Evolutionary conservation across 345 rosid species (phyloP), one percentile per base, ranked within the genome.

Genomic region (Linum tenue): DNA sequence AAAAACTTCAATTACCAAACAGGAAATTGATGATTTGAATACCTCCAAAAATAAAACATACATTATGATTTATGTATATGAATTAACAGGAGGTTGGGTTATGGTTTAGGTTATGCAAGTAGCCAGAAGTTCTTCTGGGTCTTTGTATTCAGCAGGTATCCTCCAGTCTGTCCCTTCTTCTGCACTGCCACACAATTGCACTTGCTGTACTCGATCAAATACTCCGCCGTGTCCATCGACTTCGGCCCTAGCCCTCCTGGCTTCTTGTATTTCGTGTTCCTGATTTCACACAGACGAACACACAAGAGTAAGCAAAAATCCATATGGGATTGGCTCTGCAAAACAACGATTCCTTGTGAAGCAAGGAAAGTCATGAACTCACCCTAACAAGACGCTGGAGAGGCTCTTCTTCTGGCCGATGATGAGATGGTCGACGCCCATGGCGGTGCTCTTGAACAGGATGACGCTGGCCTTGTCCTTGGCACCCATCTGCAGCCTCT

Each of bases 61-160:
- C 14, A 48, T 43, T 43, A 11, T 43, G 50, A 43, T 43, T 43
- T 22, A 11, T 7, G 10, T 43, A 11, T 7, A 43, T 43, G 50
- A 7, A 43, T 7, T 43, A 43, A 11, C 6, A 11, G 10, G 50
- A 43, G 50, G 10, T 43, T 43, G 14, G 53, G 14, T 48, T 3
- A 22, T 35, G 31, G 10, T 17, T n/a, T 16, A 67, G 63, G 58
- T 75, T 71, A 90, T n/a, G 98, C 96, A 62, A 92, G 79, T 11
- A 90, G 94, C 96, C 98, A 90, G 78, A 88, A 90, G 68, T 92
- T 92, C 73, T 81, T 86, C 48, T 79, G 89, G 35, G 91, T 86
- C 81, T 88, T 92, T 22, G 91, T 81, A 73, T 90, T 92, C 70
- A 88, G 91, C 61, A 90, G 87, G 72, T 87, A 90, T 17, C 98